Conservation (phyloP, 257 asterid genomes). For the Fraxinus excelsior region DNA sequence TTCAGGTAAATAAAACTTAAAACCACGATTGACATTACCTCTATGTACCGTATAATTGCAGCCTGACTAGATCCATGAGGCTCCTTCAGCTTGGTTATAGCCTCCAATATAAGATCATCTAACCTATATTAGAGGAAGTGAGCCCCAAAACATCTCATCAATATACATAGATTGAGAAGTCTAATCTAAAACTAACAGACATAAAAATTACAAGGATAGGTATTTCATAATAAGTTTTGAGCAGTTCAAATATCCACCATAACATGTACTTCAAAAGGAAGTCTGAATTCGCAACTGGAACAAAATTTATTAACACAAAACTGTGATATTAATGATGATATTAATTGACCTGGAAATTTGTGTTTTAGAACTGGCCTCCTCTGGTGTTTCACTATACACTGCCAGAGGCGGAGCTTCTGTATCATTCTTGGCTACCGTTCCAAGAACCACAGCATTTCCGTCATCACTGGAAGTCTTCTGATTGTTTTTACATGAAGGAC, state of each 20-base stretch:
- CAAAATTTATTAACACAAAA: too few species aligned
- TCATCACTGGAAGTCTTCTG: slow-evolving; percentile 48
- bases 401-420: slow-evolving; percentile 43
- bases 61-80: slow-evolving; percentile 51
- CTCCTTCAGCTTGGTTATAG: slow-evolving; percentile 47
- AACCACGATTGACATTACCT: slow-evolving; percentile 32
- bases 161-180: neutral
- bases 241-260: neutral
- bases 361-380: slow-evolving; percentile 37
- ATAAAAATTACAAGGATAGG: neutral
- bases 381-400: slow-evolving; percentile 35
- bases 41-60: slow-evolving; percentile 40
- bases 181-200: neutral
- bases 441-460: slow-evolving; percentile 34
- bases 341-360: slow-evolving; percentile 76
- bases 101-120: slow-evolving; percentile 51
- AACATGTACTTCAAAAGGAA: neutral
- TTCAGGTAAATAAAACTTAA: neutral
- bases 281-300: neutral
- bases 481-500: slow-evolving; percentile 39
- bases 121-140: slow-evolving; percentile 30
- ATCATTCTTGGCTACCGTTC: slow-evolving; percentile 36
- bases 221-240: neutral
- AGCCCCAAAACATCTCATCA: slow-evolving; percentile 4
- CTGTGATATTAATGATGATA: slow-evolving; percentile 31